Conservation (phyloP, 345 rosid genomes). For the Salix purpurea region DNA sequence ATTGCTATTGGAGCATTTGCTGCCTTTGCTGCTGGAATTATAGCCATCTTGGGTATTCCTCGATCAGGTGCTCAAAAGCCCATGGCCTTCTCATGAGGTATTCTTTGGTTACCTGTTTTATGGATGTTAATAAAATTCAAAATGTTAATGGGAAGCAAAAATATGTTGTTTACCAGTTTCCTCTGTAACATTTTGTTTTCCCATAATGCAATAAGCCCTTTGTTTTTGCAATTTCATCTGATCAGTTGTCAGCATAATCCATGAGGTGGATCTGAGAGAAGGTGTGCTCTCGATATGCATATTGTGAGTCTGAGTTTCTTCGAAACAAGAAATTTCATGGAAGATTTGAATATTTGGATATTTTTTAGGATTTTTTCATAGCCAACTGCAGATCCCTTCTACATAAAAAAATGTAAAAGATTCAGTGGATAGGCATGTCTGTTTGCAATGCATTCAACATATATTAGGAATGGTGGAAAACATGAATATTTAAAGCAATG, state of each 20-base stretch:
- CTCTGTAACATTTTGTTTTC: neutral
- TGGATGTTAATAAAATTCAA: neutral
- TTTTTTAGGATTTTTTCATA: neutral
- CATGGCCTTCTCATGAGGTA: constrained; percentile 48
- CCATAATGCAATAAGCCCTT: constrained; percentile 4
- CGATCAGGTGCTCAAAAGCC: constrained; percentile 64
- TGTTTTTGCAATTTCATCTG: constrained; percentile 2
- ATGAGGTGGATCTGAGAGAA: constrained; percentile 2
- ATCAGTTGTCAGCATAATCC: neutral
- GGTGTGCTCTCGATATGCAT: constrained; percentile 5
- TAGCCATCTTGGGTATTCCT: constrained; percentile 82
- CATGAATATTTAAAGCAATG: constrained; percentile 1
- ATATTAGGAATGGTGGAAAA: constrained; percentile 3
- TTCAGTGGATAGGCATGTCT: constrained; percentile 1
- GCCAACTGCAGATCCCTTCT: neutral
- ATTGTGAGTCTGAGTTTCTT: neutral
- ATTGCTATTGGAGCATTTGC: constrained; percentile 67
- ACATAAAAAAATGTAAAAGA: neutral
- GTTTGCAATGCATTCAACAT: constrained; percentile 1
- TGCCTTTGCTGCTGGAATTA: constrained; percentile 56
- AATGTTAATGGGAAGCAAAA: neutral
- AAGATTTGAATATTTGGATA: constrained; percentile 1
- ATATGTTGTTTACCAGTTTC: constrained; percentile 1
- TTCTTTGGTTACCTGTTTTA: neutral
- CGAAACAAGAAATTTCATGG: neutral